phyloP scores from a whole-genome alignment of 2,329 filamentous ascomycete genomes.

The Stemphylium lycopersici region DNA sequence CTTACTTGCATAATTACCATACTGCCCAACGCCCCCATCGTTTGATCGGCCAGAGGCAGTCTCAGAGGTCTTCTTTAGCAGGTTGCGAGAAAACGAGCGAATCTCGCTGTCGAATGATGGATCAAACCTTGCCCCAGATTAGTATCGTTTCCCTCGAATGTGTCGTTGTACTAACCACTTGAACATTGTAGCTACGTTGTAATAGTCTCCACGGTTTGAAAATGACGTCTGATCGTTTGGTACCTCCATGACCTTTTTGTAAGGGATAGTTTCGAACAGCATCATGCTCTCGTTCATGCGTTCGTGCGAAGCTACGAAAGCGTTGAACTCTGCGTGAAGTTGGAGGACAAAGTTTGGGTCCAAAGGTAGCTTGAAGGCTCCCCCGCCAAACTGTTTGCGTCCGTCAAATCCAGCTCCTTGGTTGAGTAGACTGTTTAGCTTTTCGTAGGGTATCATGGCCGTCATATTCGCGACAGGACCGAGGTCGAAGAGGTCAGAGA shows the following conservation, averaged over 20 bases:
- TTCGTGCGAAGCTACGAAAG: slow-evolving; percentile 33
- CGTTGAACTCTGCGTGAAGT: slow-evolving; percentile 34
- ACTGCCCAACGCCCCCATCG: slow-evolving; percentile 37
- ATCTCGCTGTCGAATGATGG: slow-evolving; percentile 33
- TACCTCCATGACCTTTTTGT: slow-evolving; percentile 31
- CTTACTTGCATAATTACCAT: slow-evolving; percentile 42
- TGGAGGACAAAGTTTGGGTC: slow-evolving; percentile 26
- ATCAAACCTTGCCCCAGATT: slow-evolving; percentile 28
- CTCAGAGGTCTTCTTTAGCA: slow-evolving; percentile 36
- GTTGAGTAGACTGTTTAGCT: slow-evolving; percentile 45
- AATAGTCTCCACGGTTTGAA: slow-evolving; percentile 41
- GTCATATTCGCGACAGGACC: slow-evolving; percentile 33
- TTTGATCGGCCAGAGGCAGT: slow-evolving; percentile 25
- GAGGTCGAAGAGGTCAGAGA: slow-evolving; percentile 35
- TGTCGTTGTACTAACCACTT: slow-evolving; percentile 35
- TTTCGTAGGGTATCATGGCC: slow-evolving; percentile 39
- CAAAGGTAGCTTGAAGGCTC: slow-evolving; percentile 45
- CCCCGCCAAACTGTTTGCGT: slow-evolving; percentile 47
- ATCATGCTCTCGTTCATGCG: slow-evolving; percentile 35
- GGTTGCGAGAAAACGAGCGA: slow-evolving; percentile 29
- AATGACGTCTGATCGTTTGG: slow-evolving; percentile 34
- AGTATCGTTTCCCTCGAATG: not conserved
- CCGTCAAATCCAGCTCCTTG: slow-evolving; percentile 40
- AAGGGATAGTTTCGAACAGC: slow-evolving; percentile 40
- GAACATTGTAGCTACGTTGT: slow-evolving; percentile 40